Evolutionary conservation across 73 alveolate species (phyloP).

Genomic region (Tetrahymena thermophila): DNA sequence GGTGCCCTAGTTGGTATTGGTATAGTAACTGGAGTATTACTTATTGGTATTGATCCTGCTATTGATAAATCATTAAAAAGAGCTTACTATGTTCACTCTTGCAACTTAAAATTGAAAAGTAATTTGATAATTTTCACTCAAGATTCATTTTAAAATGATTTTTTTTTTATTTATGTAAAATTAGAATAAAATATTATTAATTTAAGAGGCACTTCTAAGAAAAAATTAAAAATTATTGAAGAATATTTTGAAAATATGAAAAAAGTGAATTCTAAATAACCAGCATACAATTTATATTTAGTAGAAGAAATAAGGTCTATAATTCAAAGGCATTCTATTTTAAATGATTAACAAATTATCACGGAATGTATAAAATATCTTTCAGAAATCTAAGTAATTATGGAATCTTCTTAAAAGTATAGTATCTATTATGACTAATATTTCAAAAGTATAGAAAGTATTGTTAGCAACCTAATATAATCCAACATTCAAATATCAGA

Average conservation of each 20-base stretch:
- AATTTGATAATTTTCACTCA: not conserved
- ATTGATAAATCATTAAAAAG: not conserved
- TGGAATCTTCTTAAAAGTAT: not conserved
- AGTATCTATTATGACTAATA: not conserved
- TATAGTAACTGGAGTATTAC: not conserved
- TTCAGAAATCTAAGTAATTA: not conserved
- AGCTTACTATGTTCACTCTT: not conserved
- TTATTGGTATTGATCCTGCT: not conserved
- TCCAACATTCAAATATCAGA: not conserved
- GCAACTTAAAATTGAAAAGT: not conserved
- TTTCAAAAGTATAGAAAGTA: not conserved
- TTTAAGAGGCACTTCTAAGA: not conserved
- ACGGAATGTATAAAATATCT: not conserved
- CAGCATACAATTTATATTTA: not conserved
- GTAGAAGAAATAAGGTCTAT: not conserved
- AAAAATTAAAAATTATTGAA: not conserved
- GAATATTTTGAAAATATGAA: not conserved
- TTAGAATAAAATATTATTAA: not conserved
- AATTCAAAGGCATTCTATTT: not conserved
- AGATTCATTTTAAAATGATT: not conserved
- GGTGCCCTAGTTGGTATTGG: not conserved
- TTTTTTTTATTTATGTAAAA: not conserved
- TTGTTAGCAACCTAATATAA: not conserved
- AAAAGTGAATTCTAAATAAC: not conserved
- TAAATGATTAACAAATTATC: not conserved